Percentiles rank a stretch among this genome's conserved stretches.
phyloP scores from a whole-genome alignment of 2,329 filamentous ascomycete genomes.

The Ophiocordyceps sinensis region DNA sequence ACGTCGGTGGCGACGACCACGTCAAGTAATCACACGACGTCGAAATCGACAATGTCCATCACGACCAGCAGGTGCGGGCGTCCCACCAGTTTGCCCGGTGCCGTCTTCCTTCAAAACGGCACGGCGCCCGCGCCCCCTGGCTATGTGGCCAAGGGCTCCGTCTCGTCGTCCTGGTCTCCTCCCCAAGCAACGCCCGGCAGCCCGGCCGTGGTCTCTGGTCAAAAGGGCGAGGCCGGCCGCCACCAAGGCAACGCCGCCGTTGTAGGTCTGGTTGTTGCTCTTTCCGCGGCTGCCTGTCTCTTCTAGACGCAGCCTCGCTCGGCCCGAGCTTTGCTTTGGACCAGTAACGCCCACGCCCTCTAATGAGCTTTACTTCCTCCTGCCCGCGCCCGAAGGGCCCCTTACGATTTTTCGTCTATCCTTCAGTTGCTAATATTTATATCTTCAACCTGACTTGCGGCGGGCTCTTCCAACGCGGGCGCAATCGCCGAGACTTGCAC shows the following conservation, averaged over 20 bases:
- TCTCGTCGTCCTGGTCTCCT: constrained; percentile 4
- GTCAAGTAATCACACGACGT: not conserved
- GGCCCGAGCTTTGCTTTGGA: not conserved
- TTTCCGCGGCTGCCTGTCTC: constrained; percentile 36
- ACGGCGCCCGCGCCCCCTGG: constrained; percentile 13
- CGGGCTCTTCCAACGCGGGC: too few relatives aligned
- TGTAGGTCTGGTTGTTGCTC: constrained; percentile 39
- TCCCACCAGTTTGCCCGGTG: constrained; percentile 24
- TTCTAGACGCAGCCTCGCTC: constrained; percentile 16
- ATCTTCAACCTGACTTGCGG: too few relatives aligned
- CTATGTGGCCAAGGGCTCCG: constrained; percentile 1
- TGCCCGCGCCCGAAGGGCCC: not conserved
- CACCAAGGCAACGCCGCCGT: constrained; percentile 35
- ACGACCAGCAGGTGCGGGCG: not conserved
- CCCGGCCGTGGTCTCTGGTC: constrained; percentile 12
- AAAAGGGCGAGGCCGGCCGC: constrained; percentile 29
- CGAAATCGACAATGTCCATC: not conserved
- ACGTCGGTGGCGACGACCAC: not conserved
- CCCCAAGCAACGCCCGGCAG: constrained; percentile 11
- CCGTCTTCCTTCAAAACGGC: constrained; percentile 38
- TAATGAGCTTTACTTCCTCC: not conserved
- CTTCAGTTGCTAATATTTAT: too few relatives aligned
- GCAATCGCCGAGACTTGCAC: too few relatives aligned
- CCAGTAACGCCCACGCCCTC: not conserved
- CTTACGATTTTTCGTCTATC: too few relatives aligned